Evolutionary conservation across 2,329 filamentous ascomycete genomes (phyloP).

Genomic region (Nigrograna mackinnonii): DNA sequence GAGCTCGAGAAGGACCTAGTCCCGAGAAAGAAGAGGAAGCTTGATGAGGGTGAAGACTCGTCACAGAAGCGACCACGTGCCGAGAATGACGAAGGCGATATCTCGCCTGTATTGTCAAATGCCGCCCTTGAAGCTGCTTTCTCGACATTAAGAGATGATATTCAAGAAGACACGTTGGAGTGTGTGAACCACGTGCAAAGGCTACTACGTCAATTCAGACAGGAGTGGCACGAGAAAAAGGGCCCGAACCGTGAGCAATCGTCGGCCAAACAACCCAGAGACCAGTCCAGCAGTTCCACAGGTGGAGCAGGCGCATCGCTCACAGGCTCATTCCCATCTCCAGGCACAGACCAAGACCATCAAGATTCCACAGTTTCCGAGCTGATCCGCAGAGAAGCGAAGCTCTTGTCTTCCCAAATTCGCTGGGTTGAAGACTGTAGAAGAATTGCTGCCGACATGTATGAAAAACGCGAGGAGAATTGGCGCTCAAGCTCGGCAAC

Average conservation of each 20-base stretch:
- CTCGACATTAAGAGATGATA: slow-evolving; percentile 20
- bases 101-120: slow-evolving; percentile 21
- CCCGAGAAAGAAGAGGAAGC: slow-evolving; percentile 19
- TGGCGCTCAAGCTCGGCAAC: slow-evolving; percentile 45
- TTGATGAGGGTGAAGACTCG: slow-evolving; percentile 9
- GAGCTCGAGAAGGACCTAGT: slow-evolving; percentile 21
- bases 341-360: slow-evolving; percentile 11
- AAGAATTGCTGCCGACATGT: slow-evolving; percentile 35
- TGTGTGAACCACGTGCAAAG: slow-evolving; percentile 18
- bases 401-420: slow-evolving; percentile 37
- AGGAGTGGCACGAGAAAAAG: slow-evolving; percentile 23
- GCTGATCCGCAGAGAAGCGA: slow-evolving; percentile 21
- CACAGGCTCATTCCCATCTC: slow-evolving; percentile 16
- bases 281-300: slow-evolving; percentile 6
- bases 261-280: slow-evolving; percentile 1
- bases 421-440: slow-evolving; percentile 44
- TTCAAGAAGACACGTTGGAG: slow-evolving; percentile 25
- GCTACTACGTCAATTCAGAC: slow-evolving; percentile 11
- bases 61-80: slow-evolving; percentile 11
- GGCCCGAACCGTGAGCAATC: slow-evolving; percentile 12
- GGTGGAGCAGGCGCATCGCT: slow-evolving; percentile 4
- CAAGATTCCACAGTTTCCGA: slow-evolving; percentile 14
- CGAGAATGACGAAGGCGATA: slow-evolving; percentile 15
- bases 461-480: slow-evolving; percentile 41
- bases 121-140: slow-evolving; percentile 21